Percentiles rank a stretch among this genome's conserved stretches.
Conservation (phyloP, 495 filamentous ascomycete species). For the Terfezia boudieri region DNA sequence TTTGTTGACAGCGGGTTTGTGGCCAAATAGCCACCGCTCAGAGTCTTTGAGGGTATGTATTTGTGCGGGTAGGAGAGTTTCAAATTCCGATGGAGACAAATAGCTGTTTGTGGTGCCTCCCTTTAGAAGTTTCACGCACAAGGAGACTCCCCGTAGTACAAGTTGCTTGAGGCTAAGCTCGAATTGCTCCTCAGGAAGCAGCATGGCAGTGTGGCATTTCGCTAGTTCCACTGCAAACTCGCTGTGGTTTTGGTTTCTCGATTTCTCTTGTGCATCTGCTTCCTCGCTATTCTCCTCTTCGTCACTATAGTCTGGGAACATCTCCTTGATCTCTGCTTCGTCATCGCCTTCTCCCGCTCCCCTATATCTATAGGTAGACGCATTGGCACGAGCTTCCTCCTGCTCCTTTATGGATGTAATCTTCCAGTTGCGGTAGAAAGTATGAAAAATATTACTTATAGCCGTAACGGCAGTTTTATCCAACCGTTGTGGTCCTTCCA, state of each 20-base stretch:
- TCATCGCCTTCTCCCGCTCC: constrained; percentile 60
- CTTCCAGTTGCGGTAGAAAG: constrained; percentile 60
- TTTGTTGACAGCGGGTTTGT: constrained; percentile 15
- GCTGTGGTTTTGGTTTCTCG: constrained; percentile 22
- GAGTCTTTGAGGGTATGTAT: constrained; percentile 39
- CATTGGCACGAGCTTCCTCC: constrained; percentile 43
- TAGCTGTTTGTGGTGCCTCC: constrained; percentile 10
- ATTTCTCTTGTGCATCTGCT: constrained; percentile 6
- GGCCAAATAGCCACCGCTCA: constrained; percentile 29
- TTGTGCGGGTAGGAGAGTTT: constrained; percentile 39
- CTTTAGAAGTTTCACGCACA: constrained; percentile 4
- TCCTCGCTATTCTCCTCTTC: constrained; percentile 16
- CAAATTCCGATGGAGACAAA: constrained; percentile 23
- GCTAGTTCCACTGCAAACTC: constrained; percentile 29
- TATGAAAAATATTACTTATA: constrained; percentile 32
- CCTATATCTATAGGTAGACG: constrained; percentile 57
- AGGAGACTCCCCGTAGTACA: constrained; percentile 5
- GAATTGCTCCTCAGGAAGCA: constrained; percentile 19
- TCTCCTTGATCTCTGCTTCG: constrained; percentile 47
- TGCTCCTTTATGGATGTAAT: constrained; percentile 48
- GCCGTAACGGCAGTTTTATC: background rate
- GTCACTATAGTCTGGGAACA: constrained; percentile 61
- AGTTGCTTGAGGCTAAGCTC: constrained; percentile 6
- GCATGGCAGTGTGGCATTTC: constrained; percentile 30
- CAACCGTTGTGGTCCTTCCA: constrained; percentile 6